phyloP scores from a whole-genome alignment of 2,329 filamentous ascomycete species.

The Lasiodiplodia citricola region DNA sequence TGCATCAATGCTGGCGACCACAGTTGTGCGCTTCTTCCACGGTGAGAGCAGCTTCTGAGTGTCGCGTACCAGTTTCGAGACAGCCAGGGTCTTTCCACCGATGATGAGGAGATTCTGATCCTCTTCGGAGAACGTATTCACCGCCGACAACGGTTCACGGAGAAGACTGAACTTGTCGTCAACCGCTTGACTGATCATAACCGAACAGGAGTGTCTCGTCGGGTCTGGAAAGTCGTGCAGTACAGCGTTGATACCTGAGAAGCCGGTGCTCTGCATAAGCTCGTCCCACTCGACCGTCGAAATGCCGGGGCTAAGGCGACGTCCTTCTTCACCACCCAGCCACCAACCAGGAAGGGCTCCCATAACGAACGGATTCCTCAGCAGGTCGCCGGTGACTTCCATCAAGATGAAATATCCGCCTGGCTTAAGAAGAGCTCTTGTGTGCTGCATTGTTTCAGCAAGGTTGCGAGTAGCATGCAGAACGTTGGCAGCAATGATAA shows the following conservation, averaged over 20 bases:
- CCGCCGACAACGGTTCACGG: constrained; percentile 25
- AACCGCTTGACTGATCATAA: constrained; percentile 31
- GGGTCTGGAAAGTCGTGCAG: neutral
- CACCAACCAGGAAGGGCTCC: constrained; percentile 43
- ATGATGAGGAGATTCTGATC: neutral
- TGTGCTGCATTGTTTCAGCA: constrained; percentile 25
- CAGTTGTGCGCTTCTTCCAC: neutral
- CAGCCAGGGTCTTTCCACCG: neutral
- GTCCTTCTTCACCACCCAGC: constrained; percentile 38
- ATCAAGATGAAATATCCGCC: constrained; percentile 29
- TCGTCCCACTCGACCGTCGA: neutral
- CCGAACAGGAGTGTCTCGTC: neutral
- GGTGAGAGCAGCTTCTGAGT: neutral
- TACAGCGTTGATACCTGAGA: constrained; percentile 3
- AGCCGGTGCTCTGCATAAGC: neutral
- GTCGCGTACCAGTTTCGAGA: constrained; percentile 3
- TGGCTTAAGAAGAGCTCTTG: neutral
- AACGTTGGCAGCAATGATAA: constrained; percentile 31
- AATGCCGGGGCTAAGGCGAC: constrained; percentile 33
- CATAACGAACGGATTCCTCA: neutral
- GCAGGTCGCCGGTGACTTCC: constrained; percentile 42
- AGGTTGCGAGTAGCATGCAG: constrained; percentile 31
- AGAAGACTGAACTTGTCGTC: constrained; percentile 29
- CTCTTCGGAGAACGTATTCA: no score
- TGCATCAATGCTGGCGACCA: neutral